phyloP scores from a whole-genome alignment of 768 basidiomycete genomes.

The Mycena venus region DNA sequence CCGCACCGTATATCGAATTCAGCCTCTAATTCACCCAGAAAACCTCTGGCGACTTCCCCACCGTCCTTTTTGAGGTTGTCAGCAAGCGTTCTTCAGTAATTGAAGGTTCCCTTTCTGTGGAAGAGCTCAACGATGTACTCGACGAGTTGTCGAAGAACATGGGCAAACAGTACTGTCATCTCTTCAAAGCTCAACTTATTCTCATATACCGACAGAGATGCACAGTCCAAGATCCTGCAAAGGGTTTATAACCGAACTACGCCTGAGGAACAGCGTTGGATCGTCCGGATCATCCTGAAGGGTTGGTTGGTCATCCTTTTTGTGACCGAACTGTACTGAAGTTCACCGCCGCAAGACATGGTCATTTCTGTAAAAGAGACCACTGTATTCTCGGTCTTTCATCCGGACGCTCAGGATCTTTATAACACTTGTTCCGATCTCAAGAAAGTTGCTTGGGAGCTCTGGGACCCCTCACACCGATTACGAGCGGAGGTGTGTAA shows the following conservation, averaged over 20 bases:
- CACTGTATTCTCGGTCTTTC: conserved; percentile 91
- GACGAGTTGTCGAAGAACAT: conserved; percentile 81
- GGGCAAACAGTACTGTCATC: conserved; percentile 77
- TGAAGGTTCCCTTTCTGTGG: conserved; percentile 81
- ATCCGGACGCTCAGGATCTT: conserved; percentile 93
- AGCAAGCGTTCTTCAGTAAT: conserved; percentile 85
- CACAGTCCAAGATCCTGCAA: conserved; percentile 82
- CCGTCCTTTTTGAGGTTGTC: conserved; percentile 89
- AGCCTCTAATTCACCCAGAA: conserved; percentile 54
- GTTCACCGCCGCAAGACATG: conserved; percentile 91
- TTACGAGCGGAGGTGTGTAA: conserved; percentile 69
- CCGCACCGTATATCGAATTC: neutral
- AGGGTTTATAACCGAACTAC: conserved; percentile 85
- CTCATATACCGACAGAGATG: conserved; percentile 64
- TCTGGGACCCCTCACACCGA: conserved; percentile 82
- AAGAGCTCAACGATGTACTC: conserved; percentile 84
- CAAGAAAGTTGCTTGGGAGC: conserved; percentile 91
- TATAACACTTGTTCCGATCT: conserved; percentile 98
- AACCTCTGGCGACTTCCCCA: conserved; percentile 89
- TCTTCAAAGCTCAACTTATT: neutral
- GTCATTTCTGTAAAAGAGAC: conserved; percentile 94
- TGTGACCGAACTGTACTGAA: no score
- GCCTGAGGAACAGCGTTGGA: conserved; percentile 93
- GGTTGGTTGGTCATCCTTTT: conserved; percentile 68
- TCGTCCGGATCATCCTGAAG: conserved; percentile 95